A percentile compares a stretch with the other conserved stretches of the same genome.
Evolutionary conservation across 202 grass and related monocot species (phyloP).

Genomic region (Hordeum pubiflorum): DNA sequence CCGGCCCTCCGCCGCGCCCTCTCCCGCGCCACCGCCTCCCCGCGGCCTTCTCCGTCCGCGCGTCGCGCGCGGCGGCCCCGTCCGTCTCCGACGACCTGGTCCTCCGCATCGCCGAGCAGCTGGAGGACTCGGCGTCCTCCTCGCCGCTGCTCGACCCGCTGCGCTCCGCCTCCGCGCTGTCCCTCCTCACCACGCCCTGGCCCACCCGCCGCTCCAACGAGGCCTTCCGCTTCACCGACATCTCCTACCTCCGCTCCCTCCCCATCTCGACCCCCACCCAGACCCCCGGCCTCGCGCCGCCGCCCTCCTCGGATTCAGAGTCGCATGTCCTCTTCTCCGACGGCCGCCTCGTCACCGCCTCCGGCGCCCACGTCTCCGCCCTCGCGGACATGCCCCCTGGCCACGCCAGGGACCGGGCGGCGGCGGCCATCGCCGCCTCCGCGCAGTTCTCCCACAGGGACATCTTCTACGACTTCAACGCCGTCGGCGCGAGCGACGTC

Average conservation of each 20-base stretch:
- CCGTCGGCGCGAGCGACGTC: slow-evolving; percentile 58
- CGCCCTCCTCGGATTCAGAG: slow-evolving; percentile 24
- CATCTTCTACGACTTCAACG: slow-evolving; percentile 89
- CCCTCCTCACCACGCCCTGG: slow-evolving; percentile 71
- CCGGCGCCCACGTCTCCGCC: slow-evolving; percentile 39
- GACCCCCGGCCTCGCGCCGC: neutral
- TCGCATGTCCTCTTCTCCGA: slow-evolving; percentile 42
- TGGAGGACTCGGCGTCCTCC: slow-evolving; percentile 63
- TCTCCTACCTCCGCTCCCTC: slow-evolving; percentile 73
- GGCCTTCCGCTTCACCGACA: slow-evolving; percentile 87
- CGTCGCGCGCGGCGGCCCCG: slow-evolving; percentile 24
- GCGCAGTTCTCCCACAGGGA: slow-evolving; percentile 55
- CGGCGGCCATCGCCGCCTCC: slow-evolving; percentile 36
- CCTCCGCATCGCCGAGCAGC: slow-evolving; percentile 92
- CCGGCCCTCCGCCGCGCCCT: neutral
- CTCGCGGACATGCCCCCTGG: slow-evolving; percentile 40
- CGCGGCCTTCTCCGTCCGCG: neutral
- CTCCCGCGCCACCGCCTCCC: neutral
- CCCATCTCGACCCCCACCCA: slow-evolving; percentile 47
- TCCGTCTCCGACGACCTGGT: slow-evolving; percentile 74
- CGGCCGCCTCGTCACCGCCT: slow-evolving; percentile 29
- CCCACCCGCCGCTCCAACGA: slow-evolving; percentile 64
- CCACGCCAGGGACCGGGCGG: slow-evolving; percentile 34
- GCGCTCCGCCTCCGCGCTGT: slow-evolving; percentile 56
- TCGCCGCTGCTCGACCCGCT: slow-evolving; percentile 50